Evolutionary conservation across 192 early-diverging fungal species (phyloP).

Genomic region (Allomyces macrogynus): DNA sequence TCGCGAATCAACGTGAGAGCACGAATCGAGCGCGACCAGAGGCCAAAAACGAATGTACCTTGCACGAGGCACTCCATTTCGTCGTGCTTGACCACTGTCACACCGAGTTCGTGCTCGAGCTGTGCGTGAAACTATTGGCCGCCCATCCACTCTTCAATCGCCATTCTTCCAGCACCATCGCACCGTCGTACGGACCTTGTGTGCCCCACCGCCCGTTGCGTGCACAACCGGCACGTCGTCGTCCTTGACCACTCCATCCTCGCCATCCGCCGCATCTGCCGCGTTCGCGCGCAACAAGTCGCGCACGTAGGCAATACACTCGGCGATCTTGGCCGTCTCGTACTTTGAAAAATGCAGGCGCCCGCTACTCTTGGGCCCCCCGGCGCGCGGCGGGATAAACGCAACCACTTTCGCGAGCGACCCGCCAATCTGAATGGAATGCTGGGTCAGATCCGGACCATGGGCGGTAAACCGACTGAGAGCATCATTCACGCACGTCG

Average conservation of each 20-base stretch:
- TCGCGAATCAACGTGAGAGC: too few species aligned
- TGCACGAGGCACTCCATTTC: background rate
- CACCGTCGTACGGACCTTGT: background rate
- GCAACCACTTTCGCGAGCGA: too few species aligned
- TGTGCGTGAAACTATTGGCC: background rate
- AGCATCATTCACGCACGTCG: too few species aligned
- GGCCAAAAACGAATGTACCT: background rate
- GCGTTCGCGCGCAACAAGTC: background rate
- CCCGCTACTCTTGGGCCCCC: background rate
- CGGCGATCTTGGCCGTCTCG: background rate
- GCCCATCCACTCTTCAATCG: too few species aligned
- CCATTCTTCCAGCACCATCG: too few species aligned
- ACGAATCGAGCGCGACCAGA: background rate
- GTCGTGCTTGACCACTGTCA: background rate
- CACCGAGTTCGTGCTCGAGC: background rate
- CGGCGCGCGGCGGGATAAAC: too few species aligned
- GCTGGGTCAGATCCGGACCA: too few species aligned
- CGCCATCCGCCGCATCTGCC: background rate
- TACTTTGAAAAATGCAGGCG: background rate
- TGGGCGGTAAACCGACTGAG: too few species aligned
- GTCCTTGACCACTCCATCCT: too few species aligned
- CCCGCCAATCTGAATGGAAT: too few species aligned
- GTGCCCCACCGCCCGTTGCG: background rate
- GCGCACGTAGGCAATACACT: background rate
- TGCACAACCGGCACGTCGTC: background rate